Evolutionary conservation across 106 monocot species (phyloP).

Genomic region (Allium cepa): DNA sequence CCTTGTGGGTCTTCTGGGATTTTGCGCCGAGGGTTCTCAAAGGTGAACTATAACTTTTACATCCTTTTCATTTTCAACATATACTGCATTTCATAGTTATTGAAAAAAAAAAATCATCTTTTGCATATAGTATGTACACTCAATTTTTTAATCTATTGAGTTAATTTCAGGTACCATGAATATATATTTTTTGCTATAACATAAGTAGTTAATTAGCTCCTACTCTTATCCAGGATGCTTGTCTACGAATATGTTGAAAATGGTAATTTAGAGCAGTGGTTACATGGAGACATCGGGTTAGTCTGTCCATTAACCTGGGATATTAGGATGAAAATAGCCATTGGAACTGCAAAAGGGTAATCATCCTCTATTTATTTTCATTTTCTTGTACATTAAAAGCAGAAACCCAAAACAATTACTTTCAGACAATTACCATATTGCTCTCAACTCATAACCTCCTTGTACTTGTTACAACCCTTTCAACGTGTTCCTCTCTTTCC

Average conservation of each 20-base stretch:
- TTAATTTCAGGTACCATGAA: too few species aligned
- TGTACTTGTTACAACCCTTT: background rate
- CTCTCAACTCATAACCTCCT: background rate
- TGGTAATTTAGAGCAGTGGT: constrained; percentile 87
- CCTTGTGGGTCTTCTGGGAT: constrained; percentile 81
- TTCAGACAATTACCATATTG: background rate
- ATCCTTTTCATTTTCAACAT: background rate
- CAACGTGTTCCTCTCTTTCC: background rate
- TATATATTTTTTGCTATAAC: too few species aligned
- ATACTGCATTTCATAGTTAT: too few species aligned
- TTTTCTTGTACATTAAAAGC: background rate
- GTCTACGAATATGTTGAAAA: constrained; percentile 91
- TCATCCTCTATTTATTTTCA: constrained; percentile 3
- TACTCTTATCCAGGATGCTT: constrained; percentile 58
- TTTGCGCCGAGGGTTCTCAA: constrained; percentile 68
- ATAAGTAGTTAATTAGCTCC: too few species aligned
- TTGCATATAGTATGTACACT: background rate
- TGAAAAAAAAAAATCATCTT: background rate
- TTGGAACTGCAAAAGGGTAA: constrained; percentile 88
- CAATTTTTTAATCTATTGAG: too few species aligned
- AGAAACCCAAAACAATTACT: background rate
- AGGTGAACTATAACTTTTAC: constrained; percentile 24
- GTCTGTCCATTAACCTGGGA: constrained; percentile 75
- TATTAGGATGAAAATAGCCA: constrained; percentile 78
- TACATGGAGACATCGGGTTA: constrained; percentile 65